A percentile compares a stretch with the other conserved stretches of the same genome.
These are phyloP conservation scores for Themeda triandra DNA, from an alignment of 176 grass and related monocot species.

Conservation along the genomic window DNA sequence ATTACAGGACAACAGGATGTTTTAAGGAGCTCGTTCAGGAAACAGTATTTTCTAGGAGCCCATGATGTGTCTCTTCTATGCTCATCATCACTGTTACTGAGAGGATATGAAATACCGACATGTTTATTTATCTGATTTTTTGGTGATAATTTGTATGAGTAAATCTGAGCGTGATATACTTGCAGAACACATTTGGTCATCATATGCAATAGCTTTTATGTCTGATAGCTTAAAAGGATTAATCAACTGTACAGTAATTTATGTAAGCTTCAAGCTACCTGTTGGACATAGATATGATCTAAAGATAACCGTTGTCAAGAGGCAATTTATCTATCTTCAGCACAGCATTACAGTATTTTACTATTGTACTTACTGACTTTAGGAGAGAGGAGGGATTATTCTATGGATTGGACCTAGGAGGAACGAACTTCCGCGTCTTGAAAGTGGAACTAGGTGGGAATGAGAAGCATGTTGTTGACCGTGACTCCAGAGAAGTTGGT, in stretches of 20 bases:
- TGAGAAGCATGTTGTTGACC: constrained; percentile 36
- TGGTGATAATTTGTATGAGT: not conserved
- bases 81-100: not conserved
- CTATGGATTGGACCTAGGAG: constrained; percentile 86
- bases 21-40: not conserved
- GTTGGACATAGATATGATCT: not conserved
- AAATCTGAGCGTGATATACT: not conserved
- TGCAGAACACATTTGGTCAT: not conserved
- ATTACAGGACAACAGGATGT: not conserved
- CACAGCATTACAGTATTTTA: not conserved
- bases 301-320: not conserved
- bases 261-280: not conserved
- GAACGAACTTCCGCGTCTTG: constrained; percentile 81
- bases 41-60: not conserved
- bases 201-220: not conserved
- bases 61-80: not conserved
- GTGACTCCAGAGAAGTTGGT: constrained; percentile 48
- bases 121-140: not conserved
- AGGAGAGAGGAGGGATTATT: constrained; percentile 74
- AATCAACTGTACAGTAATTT: not conserved
- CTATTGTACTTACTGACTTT: not conserved
- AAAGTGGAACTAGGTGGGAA: constrained; percentile 60
- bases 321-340: not conserved
- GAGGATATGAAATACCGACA: not conserved
- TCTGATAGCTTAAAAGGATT: not conserved